Base-by-base conservation (phyloP, 2,329 filamentous ascomycete genomes). In the Penicillium sp. region DNA sequence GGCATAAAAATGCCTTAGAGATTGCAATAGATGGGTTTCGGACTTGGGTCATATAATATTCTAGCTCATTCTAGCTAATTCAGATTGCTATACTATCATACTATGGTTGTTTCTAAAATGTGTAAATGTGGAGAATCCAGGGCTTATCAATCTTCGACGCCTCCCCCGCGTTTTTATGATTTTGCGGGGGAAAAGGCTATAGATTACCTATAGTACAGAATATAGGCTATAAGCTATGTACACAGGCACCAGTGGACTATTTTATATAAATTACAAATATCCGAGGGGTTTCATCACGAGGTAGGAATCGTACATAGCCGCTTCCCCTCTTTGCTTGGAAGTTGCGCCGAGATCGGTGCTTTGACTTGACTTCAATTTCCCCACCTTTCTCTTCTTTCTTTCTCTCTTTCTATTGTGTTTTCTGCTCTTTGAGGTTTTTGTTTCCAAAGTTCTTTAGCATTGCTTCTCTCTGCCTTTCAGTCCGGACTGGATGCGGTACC, bases 401-500 rank as follows among this genome's bases (percentile, higher is more conserved):
- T 25, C 31, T 50, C 3, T 38, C 6, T 15, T 29, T 21, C 15
- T 21, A 6, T 8, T 27, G 37, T 38, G 19, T 10, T 45, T 29
- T 17, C 19, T 15, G 2, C 27, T 33, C 41, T 46, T 21, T 19
- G 19, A 23, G 23, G 23, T 4, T 23, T 23, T 23, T 23, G 2
- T 23, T 23, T 23, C 23, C 23, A 23, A 23, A 23, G 23, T 4
- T 23, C 4, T 2, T 23, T 23, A 23, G 23, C 8, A 4, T 29
- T 52, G 12, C 4, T 13, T 31, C 6, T 19, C 23, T 51, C 27
- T 7, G 12, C 29, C 45, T 54, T 37, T 33, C 46, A 23, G 41
- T 47, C 47, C 27, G 41, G 41, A 15, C 56, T 50, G 56, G 50
- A 56, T 51, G 52, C 23, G 35, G 52, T 43, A 56, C 56, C 31